Base-by-base conservation (phyloP, 163 green algal genomes). In the Coccomyxa subellipsoidea region DNA sequence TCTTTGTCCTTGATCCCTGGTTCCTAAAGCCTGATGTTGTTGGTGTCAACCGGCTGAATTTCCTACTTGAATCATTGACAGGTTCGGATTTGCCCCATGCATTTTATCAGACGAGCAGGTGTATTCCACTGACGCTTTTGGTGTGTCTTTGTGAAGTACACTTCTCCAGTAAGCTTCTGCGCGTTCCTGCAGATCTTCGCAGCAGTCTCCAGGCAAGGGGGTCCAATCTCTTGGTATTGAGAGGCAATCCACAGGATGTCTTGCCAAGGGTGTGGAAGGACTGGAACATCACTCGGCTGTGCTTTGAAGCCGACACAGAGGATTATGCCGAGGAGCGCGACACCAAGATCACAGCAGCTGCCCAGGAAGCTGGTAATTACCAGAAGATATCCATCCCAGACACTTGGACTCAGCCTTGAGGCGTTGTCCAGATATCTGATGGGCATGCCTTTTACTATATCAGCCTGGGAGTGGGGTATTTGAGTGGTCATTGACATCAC, bases 1-100 rank as follows among this genome's bases (percentile, higher is more conserved):
- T 99, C 0, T 99, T 98, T 89, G 87, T 97, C 31, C 83, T 99
- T 0, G 96, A 98, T 80, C 95, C 95, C 0, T 91, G 86, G 81
- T 97, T 97, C 83, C 75, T 93, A n/a, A 66, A 80, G 23, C 71
- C 40, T 40, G 32, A 83, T 29, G 54, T 89, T 75, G 90, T 98
- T 0, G 92, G 94, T 36, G 89, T 94, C 39, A 98, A 98, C 84
- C 87, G 96, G 5, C 92, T 97, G 38, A 91, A 93, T 66, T 99
- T 99, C 81, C 83, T 99, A 37, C 86, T 99, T 53, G 91, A 98
- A 80, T 92, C 85, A 69, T 88, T 99, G 54, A 66, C 76, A 80
- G 76, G 76, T 80, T 29, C 37, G 72, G 36, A 32, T 34, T 36
- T 73, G 10, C n/a, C n/a, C n/a, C n/a, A n/a, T n/a, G n/a, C n/a